Conservation (phyloP, 2,329 filamentous ascomycete species). For the Xylaria sp. region DNA sequence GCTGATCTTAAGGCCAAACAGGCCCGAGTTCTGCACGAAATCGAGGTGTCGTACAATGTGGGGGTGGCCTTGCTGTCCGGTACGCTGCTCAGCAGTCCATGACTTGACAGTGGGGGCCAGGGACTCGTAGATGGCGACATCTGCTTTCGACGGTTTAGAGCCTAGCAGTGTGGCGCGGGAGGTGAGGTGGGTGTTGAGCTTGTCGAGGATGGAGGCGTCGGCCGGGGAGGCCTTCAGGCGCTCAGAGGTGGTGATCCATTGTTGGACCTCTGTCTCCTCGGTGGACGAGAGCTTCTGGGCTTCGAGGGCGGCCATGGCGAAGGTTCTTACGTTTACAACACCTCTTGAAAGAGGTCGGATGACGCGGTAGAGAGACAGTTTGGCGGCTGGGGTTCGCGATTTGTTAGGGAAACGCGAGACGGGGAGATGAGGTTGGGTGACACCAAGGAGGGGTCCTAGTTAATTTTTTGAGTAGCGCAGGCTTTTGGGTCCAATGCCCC, state of each 20-base stretch:
- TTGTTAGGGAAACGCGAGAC: neutral
- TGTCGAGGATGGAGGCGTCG: conserved; percentile 76
- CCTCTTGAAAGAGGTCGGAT: conserved; percentile 50
- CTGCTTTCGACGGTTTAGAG: conserved; percentile 87
- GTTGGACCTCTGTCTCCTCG: conserved; percentile 87
- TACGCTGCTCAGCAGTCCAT: conserved; percentile 88
- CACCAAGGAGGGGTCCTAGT: conserved; percentile 24
- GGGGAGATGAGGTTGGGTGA: neutral
- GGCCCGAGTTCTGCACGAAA: conserved; percentile 90
- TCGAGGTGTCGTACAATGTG: conserved; percentile 92
- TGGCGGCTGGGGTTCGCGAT: conserved; percentile 33
- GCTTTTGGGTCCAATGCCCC: conserved; percentile 29
- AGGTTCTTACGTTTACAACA: conserved; percentile 52
- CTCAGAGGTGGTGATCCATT: conserved; percentile 85
- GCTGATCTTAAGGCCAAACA: conserved; percentile 76
- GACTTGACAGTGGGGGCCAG: conserved; percentile 79
- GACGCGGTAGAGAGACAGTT: conserved; percentile 55
- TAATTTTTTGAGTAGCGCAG: conserved; percentile 27
- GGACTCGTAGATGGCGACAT: conserved; percentile 83
- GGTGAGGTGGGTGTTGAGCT: conserved; percentile 87
- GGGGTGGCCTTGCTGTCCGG: conserved; percentile 87
- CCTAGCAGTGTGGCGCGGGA: conserved; percentile 91
- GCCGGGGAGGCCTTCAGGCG: conserved; percentile 72
- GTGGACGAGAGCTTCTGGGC: conserved; percentile 76
- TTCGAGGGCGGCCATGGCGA: conserved; percentile 74